Conservation (phyloP, 768 basidiomycete species). For the Boletellus emodensis region DNA sequence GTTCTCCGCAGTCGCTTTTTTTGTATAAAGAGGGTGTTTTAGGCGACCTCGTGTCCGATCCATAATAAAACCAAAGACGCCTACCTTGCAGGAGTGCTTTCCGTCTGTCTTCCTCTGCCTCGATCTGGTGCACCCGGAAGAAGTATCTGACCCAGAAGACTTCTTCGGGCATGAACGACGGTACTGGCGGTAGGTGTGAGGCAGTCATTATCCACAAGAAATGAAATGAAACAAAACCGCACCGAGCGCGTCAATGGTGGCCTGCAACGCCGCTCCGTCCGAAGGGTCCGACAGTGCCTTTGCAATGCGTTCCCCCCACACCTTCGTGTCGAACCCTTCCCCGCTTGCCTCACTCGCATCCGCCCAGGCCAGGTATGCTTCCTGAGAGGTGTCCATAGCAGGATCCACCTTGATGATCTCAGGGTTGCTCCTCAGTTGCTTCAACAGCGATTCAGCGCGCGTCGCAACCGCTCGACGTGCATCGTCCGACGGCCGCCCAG, state of each 20-base stretch:
- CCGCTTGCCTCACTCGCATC: constrained; percentile 54
- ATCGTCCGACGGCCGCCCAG: constrained; percentile 32
- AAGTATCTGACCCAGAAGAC: constrained; percentile 88
- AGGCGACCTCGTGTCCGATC: neutral
- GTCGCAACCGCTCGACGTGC: constrained; percentile 59
- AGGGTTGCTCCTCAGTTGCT: constrained; percentile 69
- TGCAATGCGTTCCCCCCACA: constrained; percentile 52
- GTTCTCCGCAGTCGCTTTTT: constrained; percentile 53
- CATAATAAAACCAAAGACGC: constrained; percentile 8
- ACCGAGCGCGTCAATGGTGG: constrained; percentile 60
- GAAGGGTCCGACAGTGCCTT: constrained; percentile 45
- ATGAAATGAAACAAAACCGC: constrained; percentile 17
- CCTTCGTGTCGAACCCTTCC: constrained; percentile 39
- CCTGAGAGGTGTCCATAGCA: constrained; percentile 53
- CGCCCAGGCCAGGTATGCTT: constrained; percentile 60
- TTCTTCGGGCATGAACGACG: constrained; percentile 55
- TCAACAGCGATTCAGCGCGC: constrained; percentile 73
- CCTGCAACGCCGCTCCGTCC: constrained; percentile 51
- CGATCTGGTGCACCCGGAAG: constrained; percentile 82
- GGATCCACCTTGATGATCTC: constrained; percentile 76
- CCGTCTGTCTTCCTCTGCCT: constrained; percentile 71
- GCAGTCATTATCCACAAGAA: neutral
- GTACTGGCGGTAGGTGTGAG: constrained; percentile 47
- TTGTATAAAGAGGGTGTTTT: neutral
- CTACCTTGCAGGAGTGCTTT: constrained; percentile 72